A percentile compares a stretch with the other conserved stretches of the same genome.
Conservation (phyloP, 148 eudicot genomes). For the Bassia scoparia region DNA sequence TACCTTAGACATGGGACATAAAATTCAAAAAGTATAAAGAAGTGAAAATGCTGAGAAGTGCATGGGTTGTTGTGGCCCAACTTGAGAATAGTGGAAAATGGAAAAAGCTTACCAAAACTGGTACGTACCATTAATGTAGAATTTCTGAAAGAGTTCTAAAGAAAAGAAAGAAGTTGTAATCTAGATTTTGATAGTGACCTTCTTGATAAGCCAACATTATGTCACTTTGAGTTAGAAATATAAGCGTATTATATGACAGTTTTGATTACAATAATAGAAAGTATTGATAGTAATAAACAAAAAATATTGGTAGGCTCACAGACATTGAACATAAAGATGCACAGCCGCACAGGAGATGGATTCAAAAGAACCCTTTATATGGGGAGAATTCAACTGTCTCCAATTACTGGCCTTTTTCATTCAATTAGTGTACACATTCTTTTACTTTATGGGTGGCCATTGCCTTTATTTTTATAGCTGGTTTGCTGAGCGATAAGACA, state of each 20-base stretch:
- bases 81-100: background rate
- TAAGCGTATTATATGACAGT: too few relatives aligned
- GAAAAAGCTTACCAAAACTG: background rate
- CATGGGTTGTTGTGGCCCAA: too few relatives aligned
- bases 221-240: background rate
- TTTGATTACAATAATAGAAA: too few relatives aligned
- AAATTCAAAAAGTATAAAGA: too few relatives aligned
- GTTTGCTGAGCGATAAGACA: background rate
- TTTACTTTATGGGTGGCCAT: background rate
- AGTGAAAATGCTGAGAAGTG: too few relatives aligned
- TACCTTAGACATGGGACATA: too few relatives aligned
- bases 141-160: background rate
- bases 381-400: background rate
- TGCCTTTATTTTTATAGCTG: background rate
- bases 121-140: too few relatives aligned
- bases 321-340: background rate
- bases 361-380: background rate
- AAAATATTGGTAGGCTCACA: background rate
- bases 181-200: background rate
- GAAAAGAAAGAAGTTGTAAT: background rate
- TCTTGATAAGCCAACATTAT: background rate
- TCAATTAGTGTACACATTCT: conserved; percentile 4
- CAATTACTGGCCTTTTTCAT: background rate
- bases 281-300: too few relatives aligned
- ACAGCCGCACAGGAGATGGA: too few relatives aligned